phyloP scores from a whole-genome alignment of 768 basidiomycete species.

The Mycena indigotica region DNA sequence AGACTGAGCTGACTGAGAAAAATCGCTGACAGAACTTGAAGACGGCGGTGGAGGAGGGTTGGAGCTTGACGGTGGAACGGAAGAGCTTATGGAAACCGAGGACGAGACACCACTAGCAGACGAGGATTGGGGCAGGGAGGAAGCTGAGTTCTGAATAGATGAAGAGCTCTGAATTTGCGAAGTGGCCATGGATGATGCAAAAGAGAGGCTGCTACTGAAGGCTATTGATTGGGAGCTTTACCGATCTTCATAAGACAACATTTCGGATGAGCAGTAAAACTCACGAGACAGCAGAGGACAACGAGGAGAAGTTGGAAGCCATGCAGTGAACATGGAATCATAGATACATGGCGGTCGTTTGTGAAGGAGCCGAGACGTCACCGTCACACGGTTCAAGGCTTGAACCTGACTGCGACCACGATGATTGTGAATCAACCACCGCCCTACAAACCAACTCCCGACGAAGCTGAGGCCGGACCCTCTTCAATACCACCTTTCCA shows the following conservation, averaged over 20 bases:
- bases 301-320: not conserved
- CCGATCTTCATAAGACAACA: no score
- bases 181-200: slow-evolving; percentile 15
- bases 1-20: no score
- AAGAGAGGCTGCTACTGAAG: slow-evolving; percentile 10
- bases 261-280: no score
- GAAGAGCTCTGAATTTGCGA: slow-evolving; percentile 20
- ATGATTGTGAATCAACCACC: not conserved
- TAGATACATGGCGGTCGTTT: not conserved
- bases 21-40: no score
- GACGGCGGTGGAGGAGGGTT: no score
- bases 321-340: slow-evolving; percentile 17
- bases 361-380: not conserved
- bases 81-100: not conserved
- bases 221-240: no score
- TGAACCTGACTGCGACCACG: not conserved
- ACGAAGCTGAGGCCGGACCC: not conserved
- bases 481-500: slow-evolving; percentile 11
- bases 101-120: slow-evolving; percentile 25
- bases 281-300: not conserved
- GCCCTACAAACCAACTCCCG: not conserved
- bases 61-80: slow-evolving; percentile 11
- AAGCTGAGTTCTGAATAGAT: slow-evolving; percentile 18
- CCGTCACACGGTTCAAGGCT: no score
- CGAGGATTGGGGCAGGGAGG: slow-evolving; percentile 20